Evolutionary conservation across 2,329 filamentous ascomycete genomes (phyloP), one percentile per base, ranked within the genome.

Genomic region (Colletotrichum karsti): DNA sequence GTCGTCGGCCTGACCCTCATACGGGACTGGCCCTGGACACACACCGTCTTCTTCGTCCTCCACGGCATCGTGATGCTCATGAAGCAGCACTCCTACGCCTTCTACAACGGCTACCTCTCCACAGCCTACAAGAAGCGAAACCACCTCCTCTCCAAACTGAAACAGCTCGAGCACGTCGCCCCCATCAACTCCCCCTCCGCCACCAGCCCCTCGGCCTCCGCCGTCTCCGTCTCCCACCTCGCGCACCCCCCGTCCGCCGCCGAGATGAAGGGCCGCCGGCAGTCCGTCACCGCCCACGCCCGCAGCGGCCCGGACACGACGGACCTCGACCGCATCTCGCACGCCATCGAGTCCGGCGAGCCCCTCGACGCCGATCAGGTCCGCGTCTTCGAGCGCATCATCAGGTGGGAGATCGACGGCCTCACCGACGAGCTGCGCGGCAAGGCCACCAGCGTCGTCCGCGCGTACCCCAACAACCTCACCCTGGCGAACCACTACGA

Each of bases 1-100:
- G 86, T 91, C 4, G 81, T 94, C 5, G 87, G 85, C 57, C 88
- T 92, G 81, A 91, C 92, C 0, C 85, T 92, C 55, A 85, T 90
- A 74, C 86, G 92, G 5, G 88, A 93, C 56, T 95, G 92, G 93
- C 91, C 92, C 1, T 95, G 93, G 93, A 93, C 92, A 13, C 92
- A 94, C 74, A 93, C 91, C 2, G 90, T 94, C 18, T 94, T 92
- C 77, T 92, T 93, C 56, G 89, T 93, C 9, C 81, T 95, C 18
- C 92, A 95, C 74, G 89, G 89, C 13, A 80, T 95, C 62, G 88
- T 92, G 3, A 91, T 94, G 85, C 76, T 95, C 24, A 95, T 95
- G 93, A 95, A 95, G 81, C 92, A 94, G 78, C 93, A 94, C 76
- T 92, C 90, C 18, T 94, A 93, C 74, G 86, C 91, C 5, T 93